These are phyloP conservation scores for Colletotrichum chlorophyti DNA, from an alignment of 2,329 filamentous ascomycete species.

Conservation along the genomic window DNA sequence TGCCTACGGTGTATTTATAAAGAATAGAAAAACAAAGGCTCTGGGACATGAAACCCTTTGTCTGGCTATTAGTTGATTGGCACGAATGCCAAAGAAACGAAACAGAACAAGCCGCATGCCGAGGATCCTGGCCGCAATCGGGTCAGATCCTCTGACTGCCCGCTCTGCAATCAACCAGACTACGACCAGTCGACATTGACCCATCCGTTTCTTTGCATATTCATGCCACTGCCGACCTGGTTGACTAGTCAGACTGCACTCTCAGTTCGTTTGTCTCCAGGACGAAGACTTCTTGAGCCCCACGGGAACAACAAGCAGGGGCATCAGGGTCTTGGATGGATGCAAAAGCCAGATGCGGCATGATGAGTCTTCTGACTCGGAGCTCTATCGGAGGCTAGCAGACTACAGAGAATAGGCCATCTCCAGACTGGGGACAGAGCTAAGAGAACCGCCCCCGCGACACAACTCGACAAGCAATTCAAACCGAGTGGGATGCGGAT, in stretches of 20 bases:
- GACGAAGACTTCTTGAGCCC: too few species aligned
- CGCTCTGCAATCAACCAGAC: background rate
- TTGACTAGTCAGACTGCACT: background rate
- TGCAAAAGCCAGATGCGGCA: too few species aligned
- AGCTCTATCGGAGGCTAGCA: slow-evolving; percentile 7
- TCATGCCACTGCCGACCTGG: background rate
- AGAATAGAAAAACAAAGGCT: background rate
- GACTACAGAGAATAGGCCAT: background rate
- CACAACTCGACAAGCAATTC: slow-evolving; percentile 1
- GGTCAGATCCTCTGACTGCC: background rate
- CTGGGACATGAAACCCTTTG: background rate
- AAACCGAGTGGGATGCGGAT: background rate
- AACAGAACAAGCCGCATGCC: background rate
- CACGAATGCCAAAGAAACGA: background rate
- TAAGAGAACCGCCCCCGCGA: slow-evolving; percentile 18
- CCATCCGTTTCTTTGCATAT: background rate
- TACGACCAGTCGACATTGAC: too few species aligned
- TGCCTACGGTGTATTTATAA: too few species aligned
- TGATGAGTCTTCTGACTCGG: background rate
- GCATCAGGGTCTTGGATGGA: background rate
- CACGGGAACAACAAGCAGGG: background rate
- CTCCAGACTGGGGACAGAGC: slow-evolving; percentile 18
- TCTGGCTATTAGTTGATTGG: background rate
- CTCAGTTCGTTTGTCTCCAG: background rate
- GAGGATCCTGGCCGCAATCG: slow-evolving; percentile 10